phyloP scores from a whole-genome alignment of 75 land plant genomes.

The Picea sitchensis region DNA sequence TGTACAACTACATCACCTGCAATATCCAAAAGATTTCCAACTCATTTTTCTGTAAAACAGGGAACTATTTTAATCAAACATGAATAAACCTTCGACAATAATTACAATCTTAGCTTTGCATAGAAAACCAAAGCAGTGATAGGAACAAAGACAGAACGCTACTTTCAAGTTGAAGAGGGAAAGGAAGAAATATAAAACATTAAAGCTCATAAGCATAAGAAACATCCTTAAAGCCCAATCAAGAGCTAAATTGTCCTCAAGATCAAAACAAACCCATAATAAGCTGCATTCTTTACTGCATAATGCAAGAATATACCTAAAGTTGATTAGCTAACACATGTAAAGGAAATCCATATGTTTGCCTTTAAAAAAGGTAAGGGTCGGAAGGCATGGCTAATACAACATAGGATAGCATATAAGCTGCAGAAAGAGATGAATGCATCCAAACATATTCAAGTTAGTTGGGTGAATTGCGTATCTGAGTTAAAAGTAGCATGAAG shows the following conservation, averaged over 20 bases:
- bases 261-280: background rate
- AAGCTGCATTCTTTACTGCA: too few relatives aligned
- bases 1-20: conserved; percentile 98
- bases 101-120: background rate
- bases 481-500: background rate
- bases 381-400: too few relatives aligned
- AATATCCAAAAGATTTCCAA: conserved; percentile 1
- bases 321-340: too few relatives aligned
- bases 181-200: background rate
- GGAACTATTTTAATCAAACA: background rate
- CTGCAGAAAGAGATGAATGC: background rate
- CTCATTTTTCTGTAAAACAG: background rate
- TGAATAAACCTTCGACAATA: conserved; percentile 1
- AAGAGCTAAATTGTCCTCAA: background rate
- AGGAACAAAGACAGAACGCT: background rate
- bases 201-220: background rate
- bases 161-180: background rate
- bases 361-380: too few relatives aligned
- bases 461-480: background rate
- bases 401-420: too few relatives aligned
- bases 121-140: background rate
- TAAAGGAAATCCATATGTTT: too few relatives aligned
- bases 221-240: background rate
- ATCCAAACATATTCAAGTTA: background rate
- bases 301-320: too few relatives aligned